phyloP scores from a whole-genome alignment of 257 asterid genomes.

The Solanum virginianum region DNA sequence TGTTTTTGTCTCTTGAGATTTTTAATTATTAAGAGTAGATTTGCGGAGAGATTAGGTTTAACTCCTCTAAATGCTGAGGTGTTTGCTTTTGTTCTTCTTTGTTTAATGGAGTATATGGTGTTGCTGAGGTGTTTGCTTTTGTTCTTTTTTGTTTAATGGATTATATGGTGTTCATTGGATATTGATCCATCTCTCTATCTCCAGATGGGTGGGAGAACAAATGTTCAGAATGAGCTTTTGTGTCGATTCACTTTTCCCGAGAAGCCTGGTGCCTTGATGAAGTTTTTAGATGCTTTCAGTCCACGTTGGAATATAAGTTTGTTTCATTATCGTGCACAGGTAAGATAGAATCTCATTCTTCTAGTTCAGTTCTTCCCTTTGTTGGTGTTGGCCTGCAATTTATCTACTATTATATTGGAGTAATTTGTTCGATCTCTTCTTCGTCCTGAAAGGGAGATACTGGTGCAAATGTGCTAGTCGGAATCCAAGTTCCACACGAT shows the following conservation, averaged over 20 bases:
- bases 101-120: neutral
- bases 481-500: conserved; percentile 56
- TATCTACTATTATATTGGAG: neutral
- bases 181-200: neutral
- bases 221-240: conserved; percentile 61
- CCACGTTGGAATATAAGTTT: conserved; percentile 95
- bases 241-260: conserved; percentile 91
- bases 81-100: neutral
- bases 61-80: neutral
- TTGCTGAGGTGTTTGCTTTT: neutral
- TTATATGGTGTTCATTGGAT: neutral
- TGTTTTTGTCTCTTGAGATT: neutral
- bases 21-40: neutral
- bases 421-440: neutral
- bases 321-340: conserved; percentile 97
- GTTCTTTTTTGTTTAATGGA: neutral
- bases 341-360: conserved; percentile 5
- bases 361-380: neutral
- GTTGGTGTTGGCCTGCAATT: neutral
- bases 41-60: neutral
- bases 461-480: conserved; percentile 93
- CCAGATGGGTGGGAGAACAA: conserved; percentile 94
- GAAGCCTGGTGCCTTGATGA: conserved; percentile 84
- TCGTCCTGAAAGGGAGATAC: conserved; percentile 55
- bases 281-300: conserved; percentile 78